phyloP scores from a whole-genome alignment of 106 monocot species.

The Dioscorea zingiberensis region DNA sequence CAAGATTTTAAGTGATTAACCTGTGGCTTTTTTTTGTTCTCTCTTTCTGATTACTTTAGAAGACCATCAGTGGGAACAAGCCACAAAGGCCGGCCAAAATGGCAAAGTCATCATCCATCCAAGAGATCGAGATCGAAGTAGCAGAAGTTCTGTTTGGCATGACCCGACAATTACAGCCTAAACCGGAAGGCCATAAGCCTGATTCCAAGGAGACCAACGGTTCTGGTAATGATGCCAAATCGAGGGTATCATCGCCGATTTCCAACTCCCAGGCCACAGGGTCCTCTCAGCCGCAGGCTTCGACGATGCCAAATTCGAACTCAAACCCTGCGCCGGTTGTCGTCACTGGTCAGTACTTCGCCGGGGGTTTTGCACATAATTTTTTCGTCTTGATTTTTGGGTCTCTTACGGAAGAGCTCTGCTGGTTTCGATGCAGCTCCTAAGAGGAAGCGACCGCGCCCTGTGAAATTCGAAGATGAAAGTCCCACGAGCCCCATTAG shows the following conservation, averaged over 20 bases:
- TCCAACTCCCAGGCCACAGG: background rate
- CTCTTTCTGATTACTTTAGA: slow-evolving; percentile 27
- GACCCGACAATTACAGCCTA: slow-evolving; percentile 62
- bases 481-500: slow-evolving; percentile 21
- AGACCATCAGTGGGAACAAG: slow-evolving; percentile 38
- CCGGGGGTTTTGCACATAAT: background rate
- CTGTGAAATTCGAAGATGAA: slow-evolving; percentile 59
- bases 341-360: slow-evolving; percentile 29
- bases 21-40: background rate
- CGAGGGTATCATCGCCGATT: slow-evolving; percentile 44
- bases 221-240: slow-evolving; percentile 32
- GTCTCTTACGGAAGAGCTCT: background rate
- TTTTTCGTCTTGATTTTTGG: background rate
- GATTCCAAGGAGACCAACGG: slow-evolving; percentile 57
- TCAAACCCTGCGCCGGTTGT: background rate
- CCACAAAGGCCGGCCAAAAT: slow-evolving; percentile 59
- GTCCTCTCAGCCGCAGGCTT: background rate
- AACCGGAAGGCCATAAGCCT: slow-evolving; percentile 22
- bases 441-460: slow-evolving; percentile 68
- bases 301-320: slow-evolving; percentile 7
- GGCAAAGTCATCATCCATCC: slow-evolving; percentile 39
- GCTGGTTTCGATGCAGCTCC: slow-evolving; percentile 33
- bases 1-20: background rate
- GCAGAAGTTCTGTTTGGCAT: slow-evolving; percentile 91
- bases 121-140: slow-evolving; percentile 86